phyloP scores from a whole-genome alignment of 2,329 filamentous ascomycete genomes.

The Aspergillus pseudoviridinutans region DNA sequence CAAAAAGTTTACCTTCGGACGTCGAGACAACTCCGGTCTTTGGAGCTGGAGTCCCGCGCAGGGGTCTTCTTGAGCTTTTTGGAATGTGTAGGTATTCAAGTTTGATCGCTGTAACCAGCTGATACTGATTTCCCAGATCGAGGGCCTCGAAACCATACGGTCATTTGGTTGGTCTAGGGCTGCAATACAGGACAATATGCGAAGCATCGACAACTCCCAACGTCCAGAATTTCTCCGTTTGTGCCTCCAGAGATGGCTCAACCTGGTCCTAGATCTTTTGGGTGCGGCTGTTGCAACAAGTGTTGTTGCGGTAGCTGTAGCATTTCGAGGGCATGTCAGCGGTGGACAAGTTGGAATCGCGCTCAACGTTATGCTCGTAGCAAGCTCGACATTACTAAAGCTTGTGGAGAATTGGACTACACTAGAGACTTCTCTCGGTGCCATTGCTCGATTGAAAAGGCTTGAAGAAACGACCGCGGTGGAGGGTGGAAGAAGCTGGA shows the following conservation, averaged over 20 bases:
- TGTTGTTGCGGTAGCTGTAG: slow-evolving; percentile 42
- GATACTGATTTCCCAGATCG: too few species aligned
- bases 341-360: slow-evolving; percentile 46
- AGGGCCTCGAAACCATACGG: slow-evolving; percentile 48
- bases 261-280: slow-evolving; percentile 39
- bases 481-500: too few species aligned
- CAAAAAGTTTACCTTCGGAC: not conserved
- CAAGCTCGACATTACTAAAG: slow-evolving; percentile 42
- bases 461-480: too few species aligned
- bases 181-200: slow-evolving; percentile 34
- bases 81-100: not conserved
- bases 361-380: slow-evolving; percentile 43
- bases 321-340: slow-evolving; percentile 29
- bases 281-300: slow-evolving; percentile 40
- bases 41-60: not conserved
- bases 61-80: not conserved
- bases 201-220: slow-evolving; percentile 38
- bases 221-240: slow-evolving; percentile 44
- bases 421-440: slow-evolving; percentile 52
- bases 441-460: slow-evolving; percentile 20
- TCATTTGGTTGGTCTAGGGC: slow-evolving; percentile 47
- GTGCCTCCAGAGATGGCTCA: slow-evolving; percentile 42
- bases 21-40: not conserved
- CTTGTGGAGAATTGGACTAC: slow-evolving; percentile 48
- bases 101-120: too few species aligned